A percentile compares a stretch with the other conserved stretches of the same genome.
These are phyloP conservation scores for Acanthochlamys bracteata DNA, from an alignment of 106 monocot genomes.

Conservation along the genomic window DNA sequence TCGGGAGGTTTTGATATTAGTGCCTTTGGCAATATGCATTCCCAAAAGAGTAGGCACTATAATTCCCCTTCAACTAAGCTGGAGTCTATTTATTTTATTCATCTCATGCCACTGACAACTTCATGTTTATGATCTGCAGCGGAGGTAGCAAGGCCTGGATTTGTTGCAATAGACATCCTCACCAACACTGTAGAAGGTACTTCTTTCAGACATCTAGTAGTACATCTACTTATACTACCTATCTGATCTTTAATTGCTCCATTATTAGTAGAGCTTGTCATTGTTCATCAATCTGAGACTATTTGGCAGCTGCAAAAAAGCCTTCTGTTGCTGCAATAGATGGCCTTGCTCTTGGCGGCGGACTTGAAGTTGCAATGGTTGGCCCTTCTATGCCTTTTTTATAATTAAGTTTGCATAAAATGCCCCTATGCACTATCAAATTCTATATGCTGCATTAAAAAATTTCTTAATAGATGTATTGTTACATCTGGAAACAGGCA, in stretches of 20 bases:
- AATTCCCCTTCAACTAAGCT: background rate
- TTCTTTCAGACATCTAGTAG: no score
- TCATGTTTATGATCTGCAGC: conserved; percentile 23
- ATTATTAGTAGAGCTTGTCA: background rate
- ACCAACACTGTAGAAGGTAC: conserved; percentile 87
- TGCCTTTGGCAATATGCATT: conserved; percentile 58
- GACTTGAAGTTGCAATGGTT: conserved; percentile 96
- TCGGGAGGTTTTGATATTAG: conserved; percentile 94
- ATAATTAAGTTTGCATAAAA: background rate
- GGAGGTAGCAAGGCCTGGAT: conserved; percentile 50
- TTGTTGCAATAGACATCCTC: conserved; percentile 64
- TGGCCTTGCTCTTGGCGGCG: conserved; percentile 95
- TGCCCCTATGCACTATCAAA: background rate
- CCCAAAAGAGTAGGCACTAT: conserved; percentile 40
- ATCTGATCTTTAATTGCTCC: background rate
- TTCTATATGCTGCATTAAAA: background rate
- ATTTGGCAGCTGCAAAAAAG: conserved; percentile 58
- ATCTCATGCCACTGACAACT: background rate
- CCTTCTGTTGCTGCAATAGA: conserved; percentile 94
- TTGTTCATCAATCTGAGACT: background rate
- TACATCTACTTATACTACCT: background rate
- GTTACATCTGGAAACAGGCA: conserved; percentile 36
- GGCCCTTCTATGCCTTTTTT: background rate
- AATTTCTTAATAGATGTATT: background rate
- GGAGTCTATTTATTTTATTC: background rate